Evolutionary conservation across 257 asterid genomes (phyloP).

Genomic region (Solanum chiquidenum): DNA sequence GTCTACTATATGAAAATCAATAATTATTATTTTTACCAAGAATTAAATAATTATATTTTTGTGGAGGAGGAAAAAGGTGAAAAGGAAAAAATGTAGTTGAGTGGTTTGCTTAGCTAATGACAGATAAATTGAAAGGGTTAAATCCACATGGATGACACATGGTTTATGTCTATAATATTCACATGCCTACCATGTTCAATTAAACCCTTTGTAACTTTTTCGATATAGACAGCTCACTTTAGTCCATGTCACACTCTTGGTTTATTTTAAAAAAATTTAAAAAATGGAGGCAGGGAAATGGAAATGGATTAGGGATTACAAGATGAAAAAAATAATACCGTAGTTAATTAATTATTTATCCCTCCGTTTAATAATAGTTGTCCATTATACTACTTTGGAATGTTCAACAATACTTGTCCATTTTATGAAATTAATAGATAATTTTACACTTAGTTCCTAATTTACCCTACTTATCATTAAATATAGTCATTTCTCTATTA

Average conservation of each 20-base stretch:
- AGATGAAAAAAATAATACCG: too few species aligned
- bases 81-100: constrained; percentile 5
- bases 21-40: neutral
- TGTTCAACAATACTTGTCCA: too few species aligned
- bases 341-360: too few species aligned
- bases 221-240: constrained; percentile 30
- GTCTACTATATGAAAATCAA: neutral
- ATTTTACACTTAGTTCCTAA: too few species aligned
- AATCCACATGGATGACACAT: constrained; percentile 18
- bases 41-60: neutral
- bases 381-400: too few species aligned
- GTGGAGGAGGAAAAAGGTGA: neutral
- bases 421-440: too few species aligned
- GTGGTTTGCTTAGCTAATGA: constrained; percentile 25
- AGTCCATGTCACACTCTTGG: constrained; percentile 12
- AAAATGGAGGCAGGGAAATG: neutral
- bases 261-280: neutral
- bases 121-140: constrained; percentile 28
- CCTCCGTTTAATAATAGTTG: too few species aligned
- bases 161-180: constrained; percentile 31
- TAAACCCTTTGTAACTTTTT: constrained; percentile 45
- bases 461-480: too few species aligned
- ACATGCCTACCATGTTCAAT: constrained; percentile 69
- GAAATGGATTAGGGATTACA: too few species aligned
- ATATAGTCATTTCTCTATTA: too few species aligned